These are phyloP conservation scores for Coniella lustricola DNA, from an alignment of 2,329 filamentous ascomycete species.

Conservation along the genomic window DNA sequence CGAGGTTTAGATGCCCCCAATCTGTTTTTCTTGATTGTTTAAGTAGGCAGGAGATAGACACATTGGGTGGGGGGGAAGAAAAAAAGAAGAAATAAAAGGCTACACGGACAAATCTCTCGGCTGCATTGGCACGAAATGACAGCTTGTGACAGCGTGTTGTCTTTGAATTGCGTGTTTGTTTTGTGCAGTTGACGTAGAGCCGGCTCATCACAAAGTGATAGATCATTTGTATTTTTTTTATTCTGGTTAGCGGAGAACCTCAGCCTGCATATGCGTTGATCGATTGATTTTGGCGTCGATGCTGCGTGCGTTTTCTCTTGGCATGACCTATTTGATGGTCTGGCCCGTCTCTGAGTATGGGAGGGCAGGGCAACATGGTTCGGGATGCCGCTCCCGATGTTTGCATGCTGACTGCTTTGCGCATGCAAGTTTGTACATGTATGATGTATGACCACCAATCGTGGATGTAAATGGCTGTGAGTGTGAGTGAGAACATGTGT, in stretches of 20 bases:
- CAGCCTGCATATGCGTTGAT: background rate
- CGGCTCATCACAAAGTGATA: background rate
- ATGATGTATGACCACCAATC: too few relatives aligned
- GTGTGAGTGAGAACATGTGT: too few relatives aligned
- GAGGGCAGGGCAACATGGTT: too few relatives aligned
- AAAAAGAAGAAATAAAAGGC: constrained; percentile 1
- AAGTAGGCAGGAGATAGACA: constrained; percentile 12
- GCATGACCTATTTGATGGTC: too few relatives aligned
- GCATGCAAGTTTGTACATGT: background rate
- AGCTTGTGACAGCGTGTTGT: background rate
- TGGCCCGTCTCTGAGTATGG: too few relatives aligned
- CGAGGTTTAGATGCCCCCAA: constrained; percentile 1
- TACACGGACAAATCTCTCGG: background rate
- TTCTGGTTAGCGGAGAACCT: too few relatives aligned
- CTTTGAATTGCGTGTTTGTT: too few relatives aligned
- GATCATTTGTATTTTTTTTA: too few relatives aligned
- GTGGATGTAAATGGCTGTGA: too few relatives aligned
- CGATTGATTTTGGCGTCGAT: too few relatives aligned
- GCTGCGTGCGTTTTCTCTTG: background rate
- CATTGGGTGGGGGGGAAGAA: background rate
- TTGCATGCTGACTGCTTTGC: background rate
- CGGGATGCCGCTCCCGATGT: too few relatives aligned
- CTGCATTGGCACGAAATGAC: too few relatives aligned
- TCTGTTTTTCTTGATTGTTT: background rate
- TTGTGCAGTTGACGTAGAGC: background rate